phyloP scores from a whole-genome alignment of 179 eudicot species.

The Dionaea muscipula region DNA sequence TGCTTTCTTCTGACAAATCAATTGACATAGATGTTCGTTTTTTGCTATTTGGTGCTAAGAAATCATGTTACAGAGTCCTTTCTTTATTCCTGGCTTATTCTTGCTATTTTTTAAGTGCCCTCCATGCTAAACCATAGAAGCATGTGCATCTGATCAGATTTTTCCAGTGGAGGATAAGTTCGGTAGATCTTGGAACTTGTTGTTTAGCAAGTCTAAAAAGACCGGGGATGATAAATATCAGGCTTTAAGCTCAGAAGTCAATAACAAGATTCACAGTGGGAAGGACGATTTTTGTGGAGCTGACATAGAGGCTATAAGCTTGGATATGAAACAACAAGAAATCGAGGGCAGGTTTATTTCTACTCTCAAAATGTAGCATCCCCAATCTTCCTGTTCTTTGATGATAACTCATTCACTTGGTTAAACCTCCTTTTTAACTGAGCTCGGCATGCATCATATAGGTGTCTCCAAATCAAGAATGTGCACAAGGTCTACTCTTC shows the following conservation, averaged over 20 bases:
- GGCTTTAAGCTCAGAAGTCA: constrained; percentile 23
- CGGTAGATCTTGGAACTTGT: constrained; percentile 40
- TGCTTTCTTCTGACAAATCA: too few relatives aligned
- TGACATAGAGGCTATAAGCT: constrained; percentile 61
- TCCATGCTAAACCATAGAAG: constrained; percentile 2
- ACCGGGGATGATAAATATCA: constrained; percentile 19
- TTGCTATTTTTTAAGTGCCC: not conserved
- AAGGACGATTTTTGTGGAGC: constrained; percentile 19
- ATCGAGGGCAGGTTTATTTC: constrained; percentile 59
- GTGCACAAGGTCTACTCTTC: constrained; percentile 62
- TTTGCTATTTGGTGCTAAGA: too few relatives aligned
- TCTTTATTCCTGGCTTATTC: too few relatives aligned
- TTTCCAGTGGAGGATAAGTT: constrained; percentile 50
- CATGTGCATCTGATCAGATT: constrained; percentile 32
- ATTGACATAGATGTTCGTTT: too few relatives aligned
- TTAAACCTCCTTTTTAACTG: constrained; percentile 1
- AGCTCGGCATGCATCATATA: constrained; percentile 23
- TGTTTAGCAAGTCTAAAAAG: constrained; percentile 34
- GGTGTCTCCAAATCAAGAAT: constrained; percentile 91
- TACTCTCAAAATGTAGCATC: not conserved
- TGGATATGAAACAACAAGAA: constrained; percentile 99
- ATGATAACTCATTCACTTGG: not conserved
- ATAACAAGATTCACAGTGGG: constrained; percentile 12
- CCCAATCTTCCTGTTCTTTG: not conserved
- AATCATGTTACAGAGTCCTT: too few relatives aligned